These are phyloP conservation scores for Hexamita inflata DNA, from an alignment of 208 protist genomes.

Conservation along the genomic window DNA sequence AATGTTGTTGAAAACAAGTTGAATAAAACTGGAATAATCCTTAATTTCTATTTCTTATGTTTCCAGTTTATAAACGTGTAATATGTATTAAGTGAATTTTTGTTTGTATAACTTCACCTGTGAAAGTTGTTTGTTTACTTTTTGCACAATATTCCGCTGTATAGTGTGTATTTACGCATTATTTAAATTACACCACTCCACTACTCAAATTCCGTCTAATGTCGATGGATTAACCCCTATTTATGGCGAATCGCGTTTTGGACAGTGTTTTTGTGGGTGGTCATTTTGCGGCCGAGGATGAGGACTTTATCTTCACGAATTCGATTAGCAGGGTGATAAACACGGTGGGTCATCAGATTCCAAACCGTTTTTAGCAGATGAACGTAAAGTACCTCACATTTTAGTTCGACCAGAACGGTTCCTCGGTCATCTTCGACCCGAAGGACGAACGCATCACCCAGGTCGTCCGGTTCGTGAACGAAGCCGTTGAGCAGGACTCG, in stretches of 20 bases:
- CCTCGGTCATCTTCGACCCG: slow-evolving; percentile 21
- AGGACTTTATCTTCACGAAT: slow-evolving; percentile 32
- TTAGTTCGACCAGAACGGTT: slow-evolving; percentile 5
- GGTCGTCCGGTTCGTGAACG: slow-evolving; percentile 23
- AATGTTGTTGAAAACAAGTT: too few species aligned
- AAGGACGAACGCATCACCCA: slow-evolving; percentile 17
- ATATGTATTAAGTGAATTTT: too few species aligned
- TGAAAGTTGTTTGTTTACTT: too few species aligned
- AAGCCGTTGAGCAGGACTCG: slow-evolving; percentile 24
- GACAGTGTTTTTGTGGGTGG: slow-evolving; percentile 28
- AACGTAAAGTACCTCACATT: slow-evolving; percentile 23
- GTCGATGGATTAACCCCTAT: slow-evolving; percentile 5
- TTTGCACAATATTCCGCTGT: too few species aligned
- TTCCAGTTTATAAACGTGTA: too few species aligned
- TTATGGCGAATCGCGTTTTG: slow-evolving; percentile 25
- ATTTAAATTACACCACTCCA: too few species aligned
- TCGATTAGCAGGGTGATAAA: slow-evolving; percentile 25
- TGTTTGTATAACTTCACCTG: too few species aligned
- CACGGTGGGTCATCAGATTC: neutral
- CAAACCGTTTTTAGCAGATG: slow-evolving; percentile 15
- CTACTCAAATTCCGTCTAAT: too few species aligned
- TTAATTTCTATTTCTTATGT: too few species aligned
- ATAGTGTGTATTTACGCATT: too few species aligned
- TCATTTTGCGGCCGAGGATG: slow-evolving; percentile 23
- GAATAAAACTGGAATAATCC: too few species aligned